These are phyloP conservation scores for Eleusine coracana DNA, from an alignment of 176 grass and related monocot species.

Conservation along the genomic window DNA sequence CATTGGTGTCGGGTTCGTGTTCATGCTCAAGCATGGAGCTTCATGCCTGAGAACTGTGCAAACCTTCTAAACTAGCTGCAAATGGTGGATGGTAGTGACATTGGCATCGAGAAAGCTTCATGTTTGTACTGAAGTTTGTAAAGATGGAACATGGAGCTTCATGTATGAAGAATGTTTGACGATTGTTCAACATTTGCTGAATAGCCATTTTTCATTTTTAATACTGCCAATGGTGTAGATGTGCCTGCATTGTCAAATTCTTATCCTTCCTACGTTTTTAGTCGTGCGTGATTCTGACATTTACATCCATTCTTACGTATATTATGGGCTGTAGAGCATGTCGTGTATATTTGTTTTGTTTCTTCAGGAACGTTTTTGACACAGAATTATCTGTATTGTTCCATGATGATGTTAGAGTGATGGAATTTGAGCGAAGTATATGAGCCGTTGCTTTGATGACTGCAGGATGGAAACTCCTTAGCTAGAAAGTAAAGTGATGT, in stretches of 20 bases:
- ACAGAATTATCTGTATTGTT: neutral
- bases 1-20: conserved; percentile 24
- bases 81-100: conserved; percentile 29
- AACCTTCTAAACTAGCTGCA: conserved; percentile 49
- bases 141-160: conserved; percentile 35
- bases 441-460: conserved; percentile 39
- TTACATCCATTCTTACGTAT: neutral
- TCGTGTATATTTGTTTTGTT: neutral
- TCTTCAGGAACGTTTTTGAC: neutral
- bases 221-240: neutral
- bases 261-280: too few species aligned
- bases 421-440: conserved; percentile 29
- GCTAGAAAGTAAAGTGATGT: conserved; percentile 35
- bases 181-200: conserved; percentile 19
- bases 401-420: neutral
- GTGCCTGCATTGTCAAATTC: neutral
- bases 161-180: conserved; percentile 42
- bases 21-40: conserved; percentile 35
- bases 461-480: neutral
- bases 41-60: neutral
- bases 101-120: conserved; percentile 17
- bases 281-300: neutral
- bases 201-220: neutral
- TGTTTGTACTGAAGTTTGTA: conserved; percentile 53
- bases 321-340: neutral